Conservation (phyloP, 805 yeast species). For the Ogataea populi-albae region DNA sequence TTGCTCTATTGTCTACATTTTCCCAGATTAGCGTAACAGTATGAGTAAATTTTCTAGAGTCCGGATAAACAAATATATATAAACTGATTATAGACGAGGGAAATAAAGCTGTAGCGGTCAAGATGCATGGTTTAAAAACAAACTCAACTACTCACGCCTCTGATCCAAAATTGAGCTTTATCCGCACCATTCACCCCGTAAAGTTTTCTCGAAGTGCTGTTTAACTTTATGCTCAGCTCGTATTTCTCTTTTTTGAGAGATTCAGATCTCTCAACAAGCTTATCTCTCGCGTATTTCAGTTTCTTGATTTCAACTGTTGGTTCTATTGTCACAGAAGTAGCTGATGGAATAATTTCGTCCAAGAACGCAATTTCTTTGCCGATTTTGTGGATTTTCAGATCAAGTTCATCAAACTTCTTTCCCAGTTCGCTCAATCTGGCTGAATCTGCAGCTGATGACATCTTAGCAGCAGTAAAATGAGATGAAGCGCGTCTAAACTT, state of each 20-base stretch:
- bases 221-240: constrained; percentile 29
- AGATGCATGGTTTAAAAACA: no score
- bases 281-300: constrained; percentile 27
- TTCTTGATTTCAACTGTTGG: constrained; percentile 26
- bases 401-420: constrained; percentile 16
- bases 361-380: constrained; percentile 31
- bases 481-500: constrained; percentile 25
- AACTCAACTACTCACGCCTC: constrained; percentile 45
- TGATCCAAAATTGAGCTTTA: constrained; percentile 55
- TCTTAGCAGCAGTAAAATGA: constrained; percentile 25
- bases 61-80: no score
- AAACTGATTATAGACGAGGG: no score
- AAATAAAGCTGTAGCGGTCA: no score
- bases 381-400: constrained; percentile 25
- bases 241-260: constrained; percentile 28
- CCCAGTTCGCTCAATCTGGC: constrained; percentile 19
- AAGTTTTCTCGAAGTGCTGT: constrained; percentile 25
- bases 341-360: constrained; percentile 26
- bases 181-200: constrained; percentile 32
- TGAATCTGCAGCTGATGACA: constrained; percentile 11
- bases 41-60: no score
- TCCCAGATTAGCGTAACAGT: no score
- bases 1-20: no score
- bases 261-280: constrained; percentile 29
- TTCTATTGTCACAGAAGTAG: constrained; percentile 14